Evolutionary conservation across 306 rosid genomes (phyloP).

Genomic region (Prinsepia uniflora): DNA sequence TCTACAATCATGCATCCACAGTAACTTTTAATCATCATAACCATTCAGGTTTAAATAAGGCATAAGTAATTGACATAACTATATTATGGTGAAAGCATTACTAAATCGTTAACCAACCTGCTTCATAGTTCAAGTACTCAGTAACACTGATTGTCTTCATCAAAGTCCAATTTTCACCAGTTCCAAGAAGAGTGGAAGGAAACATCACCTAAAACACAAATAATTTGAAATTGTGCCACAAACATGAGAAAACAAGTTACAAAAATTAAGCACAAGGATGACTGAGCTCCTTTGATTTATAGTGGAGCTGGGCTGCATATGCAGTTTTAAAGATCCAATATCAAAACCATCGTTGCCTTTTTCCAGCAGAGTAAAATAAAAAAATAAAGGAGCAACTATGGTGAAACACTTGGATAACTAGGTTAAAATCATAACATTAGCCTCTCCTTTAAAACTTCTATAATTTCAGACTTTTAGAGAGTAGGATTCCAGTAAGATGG

Average conservation of each 20-base stretch:
- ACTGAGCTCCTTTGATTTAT: background rate
- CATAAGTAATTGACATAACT: background rate
- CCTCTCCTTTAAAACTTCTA: background rate
- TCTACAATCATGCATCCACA: no score
- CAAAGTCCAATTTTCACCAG: constrained; percentile 86
- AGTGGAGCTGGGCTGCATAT: background rate
- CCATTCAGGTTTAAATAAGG: background rate
- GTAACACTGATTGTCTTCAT: constrained; percentile 99
- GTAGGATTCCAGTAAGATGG: background rate
- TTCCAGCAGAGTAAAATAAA: no score
- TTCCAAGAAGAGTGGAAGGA: constrained; percentile 90
- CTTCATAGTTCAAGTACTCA: constrained; percentile 89
- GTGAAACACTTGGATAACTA: no score
- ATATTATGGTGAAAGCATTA: background rate
- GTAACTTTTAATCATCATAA: background rate
- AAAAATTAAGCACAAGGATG: background rate
- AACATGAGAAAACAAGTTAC: background rate
- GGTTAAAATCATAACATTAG: no score
- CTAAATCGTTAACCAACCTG: constrained; percentile 41
- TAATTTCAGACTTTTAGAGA: background rate
- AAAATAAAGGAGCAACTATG: no score
- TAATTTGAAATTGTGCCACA: background rate
- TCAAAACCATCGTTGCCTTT: no score
- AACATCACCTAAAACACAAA: constrained; percentile 75
- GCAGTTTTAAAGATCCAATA: background rate